phyloP scores from a whole-genome alignment of 2,329 filamentous ascomycete genomes.

The Aurifilum marmelostoma region DNA sequence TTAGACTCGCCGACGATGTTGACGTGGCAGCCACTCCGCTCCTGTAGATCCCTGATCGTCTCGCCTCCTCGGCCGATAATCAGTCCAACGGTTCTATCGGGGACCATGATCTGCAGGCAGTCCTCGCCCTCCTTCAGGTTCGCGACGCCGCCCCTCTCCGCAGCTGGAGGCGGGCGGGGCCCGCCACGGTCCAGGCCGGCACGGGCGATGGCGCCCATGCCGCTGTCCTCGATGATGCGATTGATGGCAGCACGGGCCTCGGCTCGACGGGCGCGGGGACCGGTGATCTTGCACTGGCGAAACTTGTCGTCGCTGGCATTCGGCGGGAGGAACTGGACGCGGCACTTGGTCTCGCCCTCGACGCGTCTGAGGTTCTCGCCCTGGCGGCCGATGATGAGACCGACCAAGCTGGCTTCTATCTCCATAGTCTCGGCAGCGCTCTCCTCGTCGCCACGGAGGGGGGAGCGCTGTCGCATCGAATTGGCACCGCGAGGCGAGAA shows the following conservation, averaged over 20 bases:
- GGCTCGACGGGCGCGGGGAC: constrained; percentile 69
- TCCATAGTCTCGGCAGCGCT: constrained; percentile 75
- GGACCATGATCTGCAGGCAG: constrained; percentile 91
- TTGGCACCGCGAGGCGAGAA: constrained; percentile 64
- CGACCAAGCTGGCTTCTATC: constrained; percentile 85
- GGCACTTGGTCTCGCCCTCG: constrained; percentile 78
- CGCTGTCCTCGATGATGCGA: constrained; percentile 85
- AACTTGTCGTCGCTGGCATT: constrained; percentile 71
- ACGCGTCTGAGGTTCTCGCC: constrained; percentile 88
- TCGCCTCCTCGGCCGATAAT: constrained; percentile 94
- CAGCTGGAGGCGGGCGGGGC: constrained; percentile 32
- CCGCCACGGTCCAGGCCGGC: constrained; percentile 51
- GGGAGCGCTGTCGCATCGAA: constrained; percentile 60
- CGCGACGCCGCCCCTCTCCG: constrained; percentile 36
- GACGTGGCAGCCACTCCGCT: constrained; percentile 90
- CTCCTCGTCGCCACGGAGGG: constrained; percentile 62
- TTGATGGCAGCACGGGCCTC: constrained; percentile 84
- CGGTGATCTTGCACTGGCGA: constrained; percentile 85
- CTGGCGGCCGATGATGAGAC: constrained; percentile 86
- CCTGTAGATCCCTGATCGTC: constrained; percentile 90
- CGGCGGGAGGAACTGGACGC: constrained; percentile 85
- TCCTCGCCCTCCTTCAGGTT: constrained; percentile 78
- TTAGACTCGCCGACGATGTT: constrained; percentile 94
- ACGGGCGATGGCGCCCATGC: constrained; percentile 57
- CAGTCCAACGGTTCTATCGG: constrained; percentile 86